phyloP scores from a whole-genome alignment of 352 stramenopile genomes.

The Plasmopara viticola region DNA sequence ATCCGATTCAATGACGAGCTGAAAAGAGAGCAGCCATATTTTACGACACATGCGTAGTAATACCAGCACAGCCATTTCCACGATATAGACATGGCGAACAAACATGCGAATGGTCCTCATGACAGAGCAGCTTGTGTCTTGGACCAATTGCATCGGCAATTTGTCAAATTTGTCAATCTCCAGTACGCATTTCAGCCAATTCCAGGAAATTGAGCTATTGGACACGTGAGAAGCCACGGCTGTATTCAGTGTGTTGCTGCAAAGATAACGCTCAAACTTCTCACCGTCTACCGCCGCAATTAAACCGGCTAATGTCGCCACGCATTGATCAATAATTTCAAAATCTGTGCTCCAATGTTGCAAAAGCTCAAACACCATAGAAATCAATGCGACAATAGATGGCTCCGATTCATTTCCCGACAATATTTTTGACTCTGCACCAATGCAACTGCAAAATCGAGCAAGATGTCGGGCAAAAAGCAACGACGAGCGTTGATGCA shows the following conservation, averaged over 20 bases:
- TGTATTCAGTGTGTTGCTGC: constrained; percentile 10
- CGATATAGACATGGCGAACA: constrained; percentile 23
- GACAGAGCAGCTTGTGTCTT: constrained; percentile 4
- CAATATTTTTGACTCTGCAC: too few relatives aligned
- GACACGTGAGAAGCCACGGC: constrained; percentile 6
- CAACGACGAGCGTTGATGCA: constrained; percentile 21
- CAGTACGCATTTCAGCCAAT: constrained; percentile 19
- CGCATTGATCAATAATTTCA: too few relatives aligned
- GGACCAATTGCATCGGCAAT: constrained; percentile 4
- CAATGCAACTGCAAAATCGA: constrained; percentile 18
- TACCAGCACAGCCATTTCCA: constrained; percentile 11
- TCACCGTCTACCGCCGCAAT: neutral
- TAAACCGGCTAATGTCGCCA: too few relatives aligned
- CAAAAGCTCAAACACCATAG: too few relatives aligned
- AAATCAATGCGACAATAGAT: too few relatives aligned
- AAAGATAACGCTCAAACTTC: neutral
- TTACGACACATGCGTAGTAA: constrained; percentile 10
- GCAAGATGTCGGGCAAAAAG: constrained; percentile 11
- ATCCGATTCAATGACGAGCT: constrained; percentile 15
- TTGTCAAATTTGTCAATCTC: constrained; percentile 7
- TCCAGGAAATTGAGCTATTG: constrained; percentile 12
- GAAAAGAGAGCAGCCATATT: neutral
- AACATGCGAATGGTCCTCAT: constrained; percentile 16
- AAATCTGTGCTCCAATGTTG: too few relatives aligned
- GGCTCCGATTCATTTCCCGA: too few relatives aligned